Conservation (phyloP, 2,329 filamentous ascomycete species). For the Talaromyces sp. region DNA sequence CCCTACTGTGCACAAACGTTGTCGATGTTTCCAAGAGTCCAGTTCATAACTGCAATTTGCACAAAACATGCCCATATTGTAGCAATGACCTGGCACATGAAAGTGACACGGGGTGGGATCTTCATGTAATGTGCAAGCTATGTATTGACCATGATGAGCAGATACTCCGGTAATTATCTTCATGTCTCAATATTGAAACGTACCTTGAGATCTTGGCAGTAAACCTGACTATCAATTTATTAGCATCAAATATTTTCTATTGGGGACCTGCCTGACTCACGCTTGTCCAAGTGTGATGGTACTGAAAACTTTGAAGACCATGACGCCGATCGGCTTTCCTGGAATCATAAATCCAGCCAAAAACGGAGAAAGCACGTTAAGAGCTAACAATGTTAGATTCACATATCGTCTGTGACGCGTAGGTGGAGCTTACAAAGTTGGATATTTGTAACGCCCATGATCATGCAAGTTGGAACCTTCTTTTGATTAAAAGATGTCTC, state of each 20-base stretch:
- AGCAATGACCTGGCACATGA: conserved; percentile 53
- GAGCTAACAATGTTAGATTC: conserved; percentile 14
- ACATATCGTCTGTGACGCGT: rapidly evolving
- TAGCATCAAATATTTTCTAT: neutral
- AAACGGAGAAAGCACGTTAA: conserved; percentile 29
- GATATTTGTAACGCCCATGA: conserved; percentile 26
- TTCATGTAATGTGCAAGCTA: conserved; percentile 34
- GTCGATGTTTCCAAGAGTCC: conserved; percentile 48
- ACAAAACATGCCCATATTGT: conserved; percentile 51
- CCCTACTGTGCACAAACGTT: conserved; percentile 43
- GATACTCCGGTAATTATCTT: too few species aligned
- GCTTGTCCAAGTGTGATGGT: conserved; percentile 30
- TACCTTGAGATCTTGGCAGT: conserved; percentile 22
- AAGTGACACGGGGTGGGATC: conserved; percentile 49
- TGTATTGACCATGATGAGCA: neutral
- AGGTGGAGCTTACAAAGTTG: conserved; percentile 18
- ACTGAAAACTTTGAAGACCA: conserved; percentile 31
- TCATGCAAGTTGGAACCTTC: conserved; percentile 28
- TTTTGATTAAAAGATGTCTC: neutral
- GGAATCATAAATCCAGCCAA: conserved; percentile 30
- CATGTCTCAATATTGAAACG: too few species aligned
- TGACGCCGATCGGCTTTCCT: conserved; percentile 29
- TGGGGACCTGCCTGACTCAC: conserved; percentile 11
- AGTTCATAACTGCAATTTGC: conserved; percentile 51
- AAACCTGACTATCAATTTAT: conserved; percentile 13